Evolutionary conservation across 2,329 filamentous ascomycete genomes (phyloP), one percentile per base, ranked within the genome.

Genomic region (Paraphaeosphaeria sporulosa): DNA sequence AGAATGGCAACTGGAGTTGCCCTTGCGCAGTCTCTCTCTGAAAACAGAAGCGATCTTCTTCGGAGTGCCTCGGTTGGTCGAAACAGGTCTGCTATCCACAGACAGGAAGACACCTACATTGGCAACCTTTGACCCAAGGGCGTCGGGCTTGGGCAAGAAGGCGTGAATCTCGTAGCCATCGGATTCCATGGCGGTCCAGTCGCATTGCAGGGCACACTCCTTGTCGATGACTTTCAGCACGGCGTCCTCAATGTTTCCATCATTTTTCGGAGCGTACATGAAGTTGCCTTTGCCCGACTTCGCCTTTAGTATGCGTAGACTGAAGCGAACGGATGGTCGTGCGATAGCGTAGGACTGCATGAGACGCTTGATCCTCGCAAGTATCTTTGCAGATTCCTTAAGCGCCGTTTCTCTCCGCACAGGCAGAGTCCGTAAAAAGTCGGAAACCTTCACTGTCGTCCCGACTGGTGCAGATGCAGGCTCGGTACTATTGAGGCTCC

Each of bases 301-400:
- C 1, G 80, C 78, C 34, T 87, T 86, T 4, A 85, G 68, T 3
- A 92, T 80, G 59, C 83, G 88, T 57, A 93, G 79, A 2, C 81
- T 81, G 30, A 93, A 78, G 61, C 83, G 87, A 34, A 91, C 74
- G n/a, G 81, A 74, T 8, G 89, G 87, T 64, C 89, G 84, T 5
- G 90, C 87, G 52, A 94, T 80, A 4, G 85, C 89, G 76, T 92
- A 92, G 0, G 85, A 80, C 60, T 86, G 82, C 38, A 94, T 75
- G 21, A 90, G 77, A 19, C 83, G 78, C 65, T 85, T 89, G 68
- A 91, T 85, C 50, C 81, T 86, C 2, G 78, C 75, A 6, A 91
- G 72, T 0, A 80, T 83, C 70, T 86, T 90, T 2, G 81, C 67
- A 3, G 84, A 80, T n/a, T 87, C 82, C 68, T 88, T 90, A 34